These are phyloP conservation scores for Fusarium duplospermum DNA, from an alignment of 2,329 filamentous ascomycete species.

Conservation along the genomic window DNA sequence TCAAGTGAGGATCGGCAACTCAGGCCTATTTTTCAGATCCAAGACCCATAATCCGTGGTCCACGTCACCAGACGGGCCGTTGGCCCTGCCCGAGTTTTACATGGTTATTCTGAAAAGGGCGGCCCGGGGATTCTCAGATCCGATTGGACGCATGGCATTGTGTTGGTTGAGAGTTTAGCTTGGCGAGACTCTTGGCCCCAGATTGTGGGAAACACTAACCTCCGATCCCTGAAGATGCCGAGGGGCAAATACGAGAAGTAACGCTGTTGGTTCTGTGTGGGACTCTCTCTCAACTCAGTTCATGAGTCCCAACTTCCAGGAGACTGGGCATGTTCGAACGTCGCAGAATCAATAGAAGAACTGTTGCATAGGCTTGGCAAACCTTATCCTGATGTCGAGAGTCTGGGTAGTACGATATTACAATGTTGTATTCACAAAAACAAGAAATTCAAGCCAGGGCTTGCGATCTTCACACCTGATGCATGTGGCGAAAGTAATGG, in stretches of 20 bases:
- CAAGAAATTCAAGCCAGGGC: neutral
- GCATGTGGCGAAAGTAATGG: neutral
- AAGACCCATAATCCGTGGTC: neutral
- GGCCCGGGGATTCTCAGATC: neutral
- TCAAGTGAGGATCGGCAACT: neutral
- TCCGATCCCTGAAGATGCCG: neutral
- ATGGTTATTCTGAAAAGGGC: neutral
- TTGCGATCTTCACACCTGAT: neutral
- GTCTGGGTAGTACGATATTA: neutral
- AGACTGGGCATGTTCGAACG: neutral
- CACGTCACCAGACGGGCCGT: neutral
- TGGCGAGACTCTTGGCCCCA: neutral
- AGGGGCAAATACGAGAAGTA: neutral
- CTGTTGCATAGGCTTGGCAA: neutral
- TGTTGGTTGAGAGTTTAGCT: neutral
- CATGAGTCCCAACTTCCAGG: neutral
- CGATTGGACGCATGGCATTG: neutral
- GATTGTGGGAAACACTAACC: neutral
- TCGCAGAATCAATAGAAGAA: neutral
- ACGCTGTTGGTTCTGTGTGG: neutral
- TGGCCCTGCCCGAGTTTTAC: neutral
- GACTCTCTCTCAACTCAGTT: neutral
- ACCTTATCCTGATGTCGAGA: neutral
- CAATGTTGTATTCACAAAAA: neutral
- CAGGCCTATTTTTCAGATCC: neutral